phyloP scores from a whole-genome alignment of 768 basidiomycete species.

The Mrakia hoshinonis region DNA sequence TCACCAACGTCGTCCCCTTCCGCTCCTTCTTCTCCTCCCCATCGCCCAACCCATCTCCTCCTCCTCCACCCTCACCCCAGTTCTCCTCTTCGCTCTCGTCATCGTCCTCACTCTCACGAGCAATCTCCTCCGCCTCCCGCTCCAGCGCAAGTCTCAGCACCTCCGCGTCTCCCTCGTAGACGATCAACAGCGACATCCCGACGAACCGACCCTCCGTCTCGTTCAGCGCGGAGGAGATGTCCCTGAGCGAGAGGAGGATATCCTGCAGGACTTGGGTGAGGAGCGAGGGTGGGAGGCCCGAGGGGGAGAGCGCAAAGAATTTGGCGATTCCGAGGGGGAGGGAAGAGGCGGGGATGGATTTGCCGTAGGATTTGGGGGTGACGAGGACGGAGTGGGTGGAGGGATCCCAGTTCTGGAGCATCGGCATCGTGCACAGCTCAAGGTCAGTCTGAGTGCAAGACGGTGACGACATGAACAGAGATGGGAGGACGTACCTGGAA shows the following conservation, averaged over 20 bases:
- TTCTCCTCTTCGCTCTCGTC: slow-evolving; percentile 43
- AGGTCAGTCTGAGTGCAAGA: neutral
- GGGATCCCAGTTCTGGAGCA: slow-evolving; percentile 57
- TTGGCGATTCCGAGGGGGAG: slow-evolving; percentile 65
- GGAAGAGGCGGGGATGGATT: slow-evolving; percentile 57
- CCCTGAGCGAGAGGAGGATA: slow-evolving; percentile 45
- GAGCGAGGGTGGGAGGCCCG: slow-evolving; percentile 52
- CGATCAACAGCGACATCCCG: slow-evolving; percentile 67
- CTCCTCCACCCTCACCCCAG: slow-evolving; percentile 38
- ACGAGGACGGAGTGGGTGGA: slow-evolving; percentile 50
- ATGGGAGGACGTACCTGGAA: slow-evolving; percentile 82
- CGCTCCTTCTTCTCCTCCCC: slow-evolving; percentile 20
- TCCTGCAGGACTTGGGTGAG: slow-evolving; percentile 54
- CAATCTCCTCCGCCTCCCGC: slow-evolving; percentile 20
- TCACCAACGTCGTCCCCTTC: slow-evolving; percentile 47
- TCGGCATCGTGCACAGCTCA: neutral
- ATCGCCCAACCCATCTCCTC: slow-evolving; percentile 32
- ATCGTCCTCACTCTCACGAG: slow-evolving; percentile 25
- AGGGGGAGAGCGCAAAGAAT: slow-evolving; percentile 57
- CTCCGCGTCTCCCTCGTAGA: slow-evolving; percentile 61
- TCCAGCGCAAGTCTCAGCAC: slow-evolving; percentile 40
- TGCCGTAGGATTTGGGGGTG: slow-evolving; percentile 62
- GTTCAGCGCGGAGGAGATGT: slow-evolving; percentile 49
- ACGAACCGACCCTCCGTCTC: slow-evolving; percentile 66
- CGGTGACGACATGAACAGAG: neutral